These are phyloP conservation scores for Acrodontium crateriforme DNA, from an alignment of 2,329 filamentous ascomycete genomes.

Conservation along the genomic window DNA sequence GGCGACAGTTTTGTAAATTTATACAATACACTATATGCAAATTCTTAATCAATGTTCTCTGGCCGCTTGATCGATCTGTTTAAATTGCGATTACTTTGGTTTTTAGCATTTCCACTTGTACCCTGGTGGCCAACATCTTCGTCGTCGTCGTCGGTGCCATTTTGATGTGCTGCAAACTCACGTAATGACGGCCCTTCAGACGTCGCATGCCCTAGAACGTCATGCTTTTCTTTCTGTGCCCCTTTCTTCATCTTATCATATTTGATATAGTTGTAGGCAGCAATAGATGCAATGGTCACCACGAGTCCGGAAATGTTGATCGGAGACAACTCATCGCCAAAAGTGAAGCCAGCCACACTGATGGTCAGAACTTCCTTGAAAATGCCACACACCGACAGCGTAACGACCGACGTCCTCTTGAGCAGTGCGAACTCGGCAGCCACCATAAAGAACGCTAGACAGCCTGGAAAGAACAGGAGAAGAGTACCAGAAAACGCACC, in stretches of 20 bases:
- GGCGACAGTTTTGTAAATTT: no score
- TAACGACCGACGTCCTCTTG: slow-evolving; percentile 90
- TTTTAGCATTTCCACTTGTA: slow-evolving; percentile 7
- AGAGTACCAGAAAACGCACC: slow-evolving; percentile 52
- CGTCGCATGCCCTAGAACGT: slow-evolving; percentile 25
- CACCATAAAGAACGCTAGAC: slow-evolving; percentile 92
- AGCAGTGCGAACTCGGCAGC: slow-evolving; percentile 89
- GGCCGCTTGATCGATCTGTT: no score
- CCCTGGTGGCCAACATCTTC: slow-evolving; percentile 9
- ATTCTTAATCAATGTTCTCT: no score
- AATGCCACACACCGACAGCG: slow-evolving; percentile 88
- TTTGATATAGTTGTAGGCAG: slow-evolving; percentile 88
- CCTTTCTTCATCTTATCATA: slow-evolving; percentile 77
- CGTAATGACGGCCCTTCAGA: no score
- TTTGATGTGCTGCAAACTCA: slow-evolving; percentile 10
- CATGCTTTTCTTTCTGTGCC: slow-evolving; percentile 39
- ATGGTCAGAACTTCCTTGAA: slow-evolving; percentile 99
- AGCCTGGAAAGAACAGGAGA: slow-evolving; percentile 78
- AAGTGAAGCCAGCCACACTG: slow-evolving; percentile 70
- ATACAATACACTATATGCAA: no score
- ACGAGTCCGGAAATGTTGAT: slow-evolving; percentile 79
- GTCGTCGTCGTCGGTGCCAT: slow-evolving; percentile 6
- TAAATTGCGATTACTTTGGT: no score
- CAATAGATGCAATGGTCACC: slow-evolving; percentile 76
- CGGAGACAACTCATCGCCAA: slow-evolving; percentile 72